Evolutionary conservation across 2,329 filamentous ascomycete genomes (phyloP).

Genomic region (Phoma sp.): DNA sequence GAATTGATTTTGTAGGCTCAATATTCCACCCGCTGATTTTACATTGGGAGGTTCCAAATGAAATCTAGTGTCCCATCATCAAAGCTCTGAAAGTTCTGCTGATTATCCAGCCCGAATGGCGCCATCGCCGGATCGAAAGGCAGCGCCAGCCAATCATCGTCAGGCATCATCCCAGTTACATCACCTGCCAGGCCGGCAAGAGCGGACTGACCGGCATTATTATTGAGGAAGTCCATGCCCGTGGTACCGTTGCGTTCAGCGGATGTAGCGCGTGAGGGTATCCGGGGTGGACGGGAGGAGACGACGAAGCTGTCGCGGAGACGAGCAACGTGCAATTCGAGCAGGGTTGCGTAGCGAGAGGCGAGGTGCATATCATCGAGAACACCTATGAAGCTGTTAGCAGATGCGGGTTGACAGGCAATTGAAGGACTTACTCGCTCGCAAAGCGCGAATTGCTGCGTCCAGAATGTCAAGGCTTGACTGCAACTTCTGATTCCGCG

Average conservation of each 20-base stretch:
- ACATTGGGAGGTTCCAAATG: conserved; percentile 50
- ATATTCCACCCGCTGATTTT: neutral
- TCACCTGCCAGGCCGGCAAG: conserved; percentile 46
- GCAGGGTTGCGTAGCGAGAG: conserved; percentile 58
- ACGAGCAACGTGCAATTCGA: conserved; percentile 53
- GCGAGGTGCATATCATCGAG: conserved; percentile 62
- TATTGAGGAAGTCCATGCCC: conserved; percentile 48
- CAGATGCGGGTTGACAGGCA: neutral
- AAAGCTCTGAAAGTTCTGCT: conserved; percentile 48
- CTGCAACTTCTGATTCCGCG: conserved; percentile 58
- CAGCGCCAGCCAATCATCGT: conserved; percentile 50
- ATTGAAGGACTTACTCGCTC: conserved; percentile 44
- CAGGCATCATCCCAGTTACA: conserved; percentile 45
- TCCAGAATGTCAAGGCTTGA: conserved; percentile 59
- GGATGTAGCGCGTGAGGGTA: conserved; percentile 42
- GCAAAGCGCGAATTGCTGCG: conserved; percentile 57
- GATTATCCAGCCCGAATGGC: conserved; percentile 46
- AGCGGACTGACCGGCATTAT: conserved; percentile 45
- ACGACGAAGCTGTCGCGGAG: conserved; percentile 49
- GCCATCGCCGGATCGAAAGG: conserved; percentile 51
- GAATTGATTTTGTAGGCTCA: neutral
- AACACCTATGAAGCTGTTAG: conserved; percentile 39
- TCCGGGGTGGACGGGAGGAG: conserved; percentile 44
- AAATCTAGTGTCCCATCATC: conserved; percentile 50
- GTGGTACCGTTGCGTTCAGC: conserved; percentile 40